These are phyloP conservation scores for Elsinoe batatas DNA, from an alignment of 2,329 filamentous ascomycete genomes.

Conservation along the genomic window DNA sequence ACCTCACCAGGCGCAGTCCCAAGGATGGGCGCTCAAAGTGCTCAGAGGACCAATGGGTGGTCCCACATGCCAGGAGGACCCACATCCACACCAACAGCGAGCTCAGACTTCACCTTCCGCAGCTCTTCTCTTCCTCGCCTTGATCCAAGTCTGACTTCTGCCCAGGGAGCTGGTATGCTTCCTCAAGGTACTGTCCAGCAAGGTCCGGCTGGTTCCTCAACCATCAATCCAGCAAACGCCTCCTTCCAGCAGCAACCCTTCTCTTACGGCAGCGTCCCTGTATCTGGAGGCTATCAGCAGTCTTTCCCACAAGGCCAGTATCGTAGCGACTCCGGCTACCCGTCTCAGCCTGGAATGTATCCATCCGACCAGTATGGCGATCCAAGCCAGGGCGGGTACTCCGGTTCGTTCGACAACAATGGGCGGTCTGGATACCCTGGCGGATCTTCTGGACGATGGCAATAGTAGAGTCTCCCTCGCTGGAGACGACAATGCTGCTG, in stretches of 20 bases:
- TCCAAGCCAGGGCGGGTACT: constrained; percentile 11
- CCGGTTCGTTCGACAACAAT: constrained; percentile 11
- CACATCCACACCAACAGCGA: neutral
- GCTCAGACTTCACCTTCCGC: constrained; percentile 8
- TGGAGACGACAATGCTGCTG: neutral
- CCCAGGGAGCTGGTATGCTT: constrained; percentile 6
- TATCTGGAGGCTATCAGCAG: constrained; percentile 1
- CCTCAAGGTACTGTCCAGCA: constrained; percentile 12
- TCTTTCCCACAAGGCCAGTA: constrained; percentile 11
- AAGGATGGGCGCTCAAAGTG: constrained; percentile 6
- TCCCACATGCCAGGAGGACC: constrained; percentile 6
- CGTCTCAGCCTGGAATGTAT: constrained; percentile 8
- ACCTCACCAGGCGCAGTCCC: constrained; percentile 4
- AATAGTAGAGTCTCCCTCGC: neutral
- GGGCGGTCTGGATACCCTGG: constrained; percentile 6
- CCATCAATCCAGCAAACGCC: constrained; percentile 3
- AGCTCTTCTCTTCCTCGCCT: constrained; percentile 10
- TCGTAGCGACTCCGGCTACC: constrained; percentile 3
- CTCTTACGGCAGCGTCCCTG: constrained; percentile 10
- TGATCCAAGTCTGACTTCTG: constrained; percentile 9
- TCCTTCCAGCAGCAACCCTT: constrained; percentile 12
- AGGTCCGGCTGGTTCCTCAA: neutral
- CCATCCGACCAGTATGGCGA: constrained; percentile 6
- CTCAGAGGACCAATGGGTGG: neutral
- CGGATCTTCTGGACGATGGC: constrained; percentile 5